Conservation (phyloP, 208 protist genomes). For the Trypanosoma conorhini region DNA sequence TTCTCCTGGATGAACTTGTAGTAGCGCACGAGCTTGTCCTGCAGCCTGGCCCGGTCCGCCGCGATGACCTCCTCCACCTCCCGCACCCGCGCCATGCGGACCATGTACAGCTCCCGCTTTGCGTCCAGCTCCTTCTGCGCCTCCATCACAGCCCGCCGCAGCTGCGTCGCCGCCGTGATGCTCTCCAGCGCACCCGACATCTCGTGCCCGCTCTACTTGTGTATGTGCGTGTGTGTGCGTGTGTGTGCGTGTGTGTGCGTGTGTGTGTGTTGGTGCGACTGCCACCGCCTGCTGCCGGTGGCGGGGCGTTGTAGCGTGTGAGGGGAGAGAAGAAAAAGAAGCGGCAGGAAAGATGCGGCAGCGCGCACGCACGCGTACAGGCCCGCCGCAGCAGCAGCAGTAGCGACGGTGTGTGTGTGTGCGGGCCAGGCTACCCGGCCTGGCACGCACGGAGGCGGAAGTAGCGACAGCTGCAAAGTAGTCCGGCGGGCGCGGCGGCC, state of each 20-base stretch:
- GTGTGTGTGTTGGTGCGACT: background rate
- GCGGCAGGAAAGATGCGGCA: background rate
- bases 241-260: background rate
- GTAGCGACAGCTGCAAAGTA: background rate
- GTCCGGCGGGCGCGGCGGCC: background rate
- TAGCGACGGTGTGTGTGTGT: background rate
- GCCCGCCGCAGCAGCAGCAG: too few relatives aligned
- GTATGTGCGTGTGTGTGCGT: conserved; percentile 2
- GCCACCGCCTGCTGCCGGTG: background rate
- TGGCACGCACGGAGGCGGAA: background rate
- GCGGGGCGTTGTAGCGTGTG: background rate
- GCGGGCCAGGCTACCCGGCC: background rate
- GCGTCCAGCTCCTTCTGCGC: conserved; percentile 87
- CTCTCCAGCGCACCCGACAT: conserved; percentile 88
- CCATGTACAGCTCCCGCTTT: conserved; percentile 83
- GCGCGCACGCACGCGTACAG: background rate
- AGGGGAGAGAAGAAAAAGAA: background rate
- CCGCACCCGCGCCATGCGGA: conserved; percentile 80
- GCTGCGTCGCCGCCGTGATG: conserved; percentile 89
- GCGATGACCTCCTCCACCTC: conserved; percentile 82
- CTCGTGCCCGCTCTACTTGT: conserved; percentile 1
- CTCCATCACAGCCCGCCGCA: conserved; percentile 82
- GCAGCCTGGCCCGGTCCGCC: conserved; percentile 75
- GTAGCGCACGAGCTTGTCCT: conserved; percentile 92
- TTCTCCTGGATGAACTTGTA: conserved; percentile 96